Conservation (phyloP, 2,329 filamentous ascomycete species). For the Apiospora kogelbergensis region DNA sequence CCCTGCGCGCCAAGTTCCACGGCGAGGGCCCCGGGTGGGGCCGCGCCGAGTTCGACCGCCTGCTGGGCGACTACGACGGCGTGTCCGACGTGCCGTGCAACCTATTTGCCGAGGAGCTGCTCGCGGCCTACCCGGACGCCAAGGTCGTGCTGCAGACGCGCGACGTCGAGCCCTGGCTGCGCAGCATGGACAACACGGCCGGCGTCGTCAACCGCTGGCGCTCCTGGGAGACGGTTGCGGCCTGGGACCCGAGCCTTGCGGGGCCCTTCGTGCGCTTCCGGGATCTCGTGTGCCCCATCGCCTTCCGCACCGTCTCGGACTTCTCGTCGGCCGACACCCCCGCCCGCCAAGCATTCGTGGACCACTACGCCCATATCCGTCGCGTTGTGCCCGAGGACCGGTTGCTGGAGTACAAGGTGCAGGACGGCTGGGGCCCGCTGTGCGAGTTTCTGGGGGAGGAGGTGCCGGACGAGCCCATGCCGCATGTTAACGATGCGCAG, state of each 20-base stretch:
- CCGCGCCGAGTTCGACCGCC: conserved; percentile 6
- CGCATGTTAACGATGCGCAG: conserved; percentile 45
- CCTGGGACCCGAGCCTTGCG: conserved; percentile 57
- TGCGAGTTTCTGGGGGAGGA: conserved; percentile 36
- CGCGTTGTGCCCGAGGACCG: conserved; percentile 29
- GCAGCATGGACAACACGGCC: not conserved
- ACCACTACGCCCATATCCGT: conserved; percentile 31
- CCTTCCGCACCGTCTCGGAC: conserved; percentile 20
- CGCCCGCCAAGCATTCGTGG: conserved; percentile 61
- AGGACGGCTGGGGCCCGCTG: conserved; percentile 37
- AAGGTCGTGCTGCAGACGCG: conserved; percentile 7
- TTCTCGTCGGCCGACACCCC: not conserved
- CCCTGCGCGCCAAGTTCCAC: conserved; percentile 5
- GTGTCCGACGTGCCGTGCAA: not conserved
- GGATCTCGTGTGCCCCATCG: conserved; percentile 66
- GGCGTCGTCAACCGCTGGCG: conserved; percentile 64
- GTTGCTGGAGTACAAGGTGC: conserved; percentile 32
- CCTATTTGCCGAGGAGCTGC: conserved; percentile 2
- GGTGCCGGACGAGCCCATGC: conserved; percentile 38
- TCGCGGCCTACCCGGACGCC: conserved; percentile 9
- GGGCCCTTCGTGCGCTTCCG: conserved; percentile 67
- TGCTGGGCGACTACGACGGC: conserved; percentile 4
- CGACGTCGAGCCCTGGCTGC: not conserved
- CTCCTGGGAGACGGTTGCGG: conserved; percentile 50
- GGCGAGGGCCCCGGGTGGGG: not conserved